Conservation (phyloP, 768 basidiomycete genomes). For the Rhizopogon rudus region DNA sequence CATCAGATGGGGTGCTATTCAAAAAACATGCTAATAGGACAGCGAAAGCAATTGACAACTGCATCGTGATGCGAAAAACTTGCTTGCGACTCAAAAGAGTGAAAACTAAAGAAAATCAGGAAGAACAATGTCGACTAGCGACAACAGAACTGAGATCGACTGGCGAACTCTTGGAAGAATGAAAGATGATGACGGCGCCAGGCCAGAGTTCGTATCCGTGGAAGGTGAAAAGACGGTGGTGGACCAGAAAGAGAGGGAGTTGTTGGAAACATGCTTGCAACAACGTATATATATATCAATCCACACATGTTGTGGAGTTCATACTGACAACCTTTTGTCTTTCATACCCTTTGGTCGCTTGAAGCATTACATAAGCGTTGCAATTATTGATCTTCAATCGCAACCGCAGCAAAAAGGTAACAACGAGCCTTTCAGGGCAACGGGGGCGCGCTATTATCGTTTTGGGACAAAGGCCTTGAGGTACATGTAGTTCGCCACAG, state of each 20-base stretch:
- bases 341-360: neutral
- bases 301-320: neutral
- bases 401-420: no score
- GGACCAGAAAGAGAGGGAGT: neutral
- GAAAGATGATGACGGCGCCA: slow-evolving; percentile 14
- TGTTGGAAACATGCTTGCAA: neutral
- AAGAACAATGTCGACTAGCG: slow-evolving; percentile 10
- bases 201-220: slow-evolving; percentile 7
- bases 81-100: neutral
- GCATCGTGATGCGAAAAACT: slow-evolving; percentile 37
- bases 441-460: no score
- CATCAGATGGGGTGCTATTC: slow-evolving; percentile 30
- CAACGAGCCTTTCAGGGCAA: no score
- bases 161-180: slow-evolving; percentile 9
- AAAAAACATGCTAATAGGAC: slow-evolving; percentile 50
- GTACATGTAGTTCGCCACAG: no score
- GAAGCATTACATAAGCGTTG: neutral
- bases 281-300: neutral
- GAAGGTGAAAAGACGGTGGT: neutral
- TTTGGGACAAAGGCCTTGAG: no score
- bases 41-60: slow-evolving; percentile 45
- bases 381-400: no score
- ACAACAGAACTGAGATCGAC: slow-evolving; percentile 9
- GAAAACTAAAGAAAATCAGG: neutral
- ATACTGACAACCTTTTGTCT: neutral